These are phyloP conservation scores for Cinnamomum micranthum DNA, from an alignment of 164 flowering plant species.

Conservation along the genomic window DNA sequence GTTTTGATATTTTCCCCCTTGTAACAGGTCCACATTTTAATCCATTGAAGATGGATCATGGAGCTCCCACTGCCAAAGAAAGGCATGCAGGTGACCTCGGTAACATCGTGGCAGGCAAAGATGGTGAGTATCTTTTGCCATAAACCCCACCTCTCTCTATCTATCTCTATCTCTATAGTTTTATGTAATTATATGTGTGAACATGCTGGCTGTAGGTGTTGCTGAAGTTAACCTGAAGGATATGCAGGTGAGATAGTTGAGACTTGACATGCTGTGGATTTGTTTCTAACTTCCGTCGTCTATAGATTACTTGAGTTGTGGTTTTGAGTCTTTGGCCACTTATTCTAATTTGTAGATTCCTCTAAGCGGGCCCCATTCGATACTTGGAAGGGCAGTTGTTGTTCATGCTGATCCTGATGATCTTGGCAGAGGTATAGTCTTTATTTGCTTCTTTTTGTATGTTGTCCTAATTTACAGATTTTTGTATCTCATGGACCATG, in stretches of 20 bases:
- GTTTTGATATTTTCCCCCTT: not conserved
- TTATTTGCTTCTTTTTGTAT: not conserved
- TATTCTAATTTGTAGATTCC: constrained; percentile 48
- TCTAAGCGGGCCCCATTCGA: constrained; percentile 68
- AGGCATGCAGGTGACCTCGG: constrained; percentile 96
- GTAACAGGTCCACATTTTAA: constrained; percentile 78
- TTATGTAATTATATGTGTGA: constrained; percentile 1
- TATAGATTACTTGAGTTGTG: not conserved
- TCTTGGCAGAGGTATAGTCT: constrained; percentile 70
- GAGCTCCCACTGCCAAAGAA: constrained; percentile 60
- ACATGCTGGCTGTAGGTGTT: constrained; percentile 45
- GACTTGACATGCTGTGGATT: not conserved
- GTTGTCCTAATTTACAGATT: not conserved
- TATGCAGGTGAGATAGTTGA: constrained; percentile 38
- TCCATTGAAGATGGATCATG: constrained; percentile 75
- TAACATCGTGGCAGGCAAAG: constrained; percentile 68
- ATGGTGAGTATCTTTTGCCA: constrained; percentile 39
- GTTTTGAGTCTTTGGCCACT: not conserved
- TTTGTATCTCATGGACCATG: not conserved
- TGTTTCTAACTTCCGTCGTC: not conserved
- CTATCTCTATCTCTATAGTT: not conserved
- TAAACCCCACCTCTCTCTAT: not conserved
- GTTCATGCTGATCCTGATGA: constrained; percentile 96
- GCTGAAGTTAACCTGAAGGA: constrained; percentile 70
- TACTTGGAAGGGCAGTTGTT: constrained; percentile 89